A percentile compares a stretch with the other conserved stretches of the same genome.
phyloP scores from a whole-genome alignment of 2,329 filamentous ascomycete species.

The Aspergillus ustus region DNA sequence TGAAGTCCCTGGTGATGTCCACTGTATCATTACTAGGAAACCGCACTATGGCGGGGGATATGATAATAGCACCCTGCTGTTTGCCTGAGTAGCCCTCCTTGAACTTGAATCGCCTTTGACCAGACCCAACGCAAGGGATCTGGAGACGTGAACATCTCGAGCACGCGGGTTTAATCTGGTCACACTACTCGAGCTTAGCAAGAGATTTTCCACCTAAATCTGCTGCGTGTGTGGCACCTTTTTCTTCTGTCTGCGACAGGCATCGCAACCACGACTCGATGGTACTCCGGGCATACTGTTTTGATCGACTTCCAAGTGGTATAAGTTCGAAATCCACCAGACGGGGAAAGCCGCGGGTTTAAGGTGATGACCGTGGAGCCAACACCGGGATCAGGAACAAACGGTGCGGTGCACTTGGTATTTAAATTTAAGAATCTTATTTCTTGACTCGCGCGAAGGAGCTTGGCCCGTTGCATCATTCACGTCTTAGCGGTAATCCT shows the following conservation, averaged over 20 bases:
- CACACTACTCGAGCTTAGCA: constrained; percentile 25
- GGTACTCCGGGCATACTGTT: constrained; percentile 30
- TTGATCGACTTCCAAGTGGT: not conserved
- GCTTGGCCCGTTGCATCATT: constrained; percentile 9
- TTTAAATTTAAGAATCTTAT: constrained; percentile 8
- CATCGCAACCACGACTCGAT: constrained; percentile 31
- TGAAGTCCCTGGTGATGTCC: constrained; percentile 19
- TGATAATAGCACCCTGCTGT: not conserved
- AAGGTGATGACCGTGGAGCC: constrained; percentile 2
- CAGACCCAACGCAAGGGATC: constrained; percentile 29
- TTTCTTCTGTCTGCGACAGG: constrained; percentile 29
- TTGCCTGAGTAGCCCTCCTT: constrained; percentile 18
- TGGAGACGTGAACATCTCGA: constrained; percentile 29
- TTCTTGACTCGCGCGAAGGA: not conserved
- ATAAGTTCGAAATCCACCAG: not conserved
- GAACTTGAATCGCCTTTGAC: constrained; percentile 32
- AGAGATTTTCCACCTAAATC: not conserved
- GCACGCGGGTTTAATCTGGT: constrained; percentile 31
- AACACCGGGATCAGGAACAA: not conserved
- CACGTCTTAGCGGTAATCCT: constrained; percentile 1
- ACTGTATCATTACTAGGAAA: constrained; percentile 12
- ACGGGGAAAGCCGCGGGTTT: not conserved
- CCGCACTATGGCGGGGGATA: not conserved
- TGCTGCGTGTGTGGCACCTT: constrained; percentile 21
- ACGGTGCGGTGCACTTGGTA: not conserved